Percentiles rank a stretch among this genome's conserved stretches.
phyloP scores from a whole-genome alignment of 1,284 basidiomycete species.

The Marasmius tenuissimus region DNA sequence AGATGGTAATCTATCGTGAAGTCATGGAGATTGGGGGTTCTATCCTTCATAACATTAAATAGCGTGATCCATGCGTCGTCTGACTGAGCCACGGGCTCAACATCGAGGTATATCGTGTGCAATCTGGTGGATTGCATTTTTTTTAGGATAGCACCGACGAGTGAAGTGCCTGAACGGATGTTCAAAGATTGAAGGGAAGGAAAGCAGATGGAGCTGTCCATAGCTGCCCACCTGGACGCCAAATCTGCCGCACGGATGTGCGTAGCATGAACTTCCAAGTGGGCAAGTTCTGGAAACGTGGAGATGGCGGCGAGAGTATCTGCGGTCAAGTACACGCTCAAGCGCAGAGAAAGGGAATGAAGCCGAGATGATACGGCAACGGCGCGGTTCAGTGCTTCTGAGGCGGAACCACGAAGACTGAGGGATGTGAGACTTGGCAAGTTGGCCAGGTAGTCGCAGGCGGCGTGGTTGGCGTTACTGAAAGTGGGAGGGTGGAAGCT shows the following conservation, averaged over 20 bases:
- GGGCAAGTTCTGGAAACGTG: constrained; percentile 38
- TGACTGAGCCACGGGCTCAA: constrained; percentile 34
- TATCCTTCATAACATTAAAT: constrained; percentile 37
- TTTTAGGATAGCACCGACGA: constrained; percentile 38
- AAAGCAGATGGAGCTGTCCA: constrained; percentile 26
- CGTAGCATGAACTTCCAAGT: constrained; percentile 50
- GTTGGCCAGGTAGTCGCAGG: constrained; percentile 28
- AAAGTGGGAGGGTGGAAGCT: constrained; percentile 33
- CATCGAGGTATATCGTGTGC: constrained; percentile 40
- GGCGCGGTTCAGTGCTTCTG: constrained; percentile 31
- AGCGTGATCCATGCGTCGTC: constrained; percentile 36
- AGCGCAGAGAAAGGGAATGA: constrained; percentile 41
- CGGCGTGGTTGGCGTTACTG: constrained; percentile 11
- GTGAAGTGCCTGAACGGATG: constrained; percentile 39
- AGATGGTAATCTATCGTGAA: constrained; percentile 47
- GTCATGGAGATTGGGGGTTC: constrained; percentile 34
- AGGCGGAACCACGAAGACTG: constrained; percentile 46
- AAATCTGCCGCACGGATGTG: constrained; percentile 37
- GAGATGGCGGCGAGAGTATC: constrained; percentile 42
- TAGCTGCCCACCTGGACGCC: constrained; percentile 15
- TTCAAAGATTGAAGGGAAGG: constrained; percentile 42
- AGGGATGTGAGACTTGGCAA: constrained; percentile 36
- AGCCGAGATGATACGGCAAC: constrained; percentile 40
- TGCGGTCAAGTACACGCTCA: constrained; percentile 39
- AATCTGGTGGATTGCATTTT: constrained; percentile 32